phyloP scores from a whole-genome alignment of 192 early-diverging fungal genomes.

The Podila verticillata region DNA sequence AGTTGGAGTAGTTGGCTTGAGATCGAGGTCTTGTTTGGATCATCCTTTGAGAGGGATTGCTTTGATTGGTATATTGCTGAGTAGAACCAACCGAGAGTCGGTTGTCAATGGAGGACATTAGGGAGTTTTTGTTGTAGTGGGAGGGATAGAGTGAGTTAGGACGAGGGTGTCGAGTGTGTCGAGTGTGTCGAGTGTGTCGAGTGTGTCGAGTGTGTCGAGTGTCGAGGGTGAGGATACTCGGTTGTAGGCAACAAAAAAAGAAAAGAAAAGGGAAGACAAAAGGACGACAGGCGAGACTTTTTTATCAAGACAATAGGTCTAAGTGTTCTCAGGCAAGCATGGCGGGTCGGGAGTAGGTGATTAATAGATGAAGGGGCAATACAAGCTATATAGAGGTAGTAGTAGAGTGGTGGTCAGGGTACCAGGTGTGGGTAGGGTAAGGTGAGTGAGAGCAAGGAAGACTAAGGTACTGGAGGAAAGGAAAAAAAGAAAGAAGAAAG shows the following conservation, averaged over 20 bases:
- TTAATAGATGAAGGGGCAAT: too few species aligned
- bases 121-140: neutral
- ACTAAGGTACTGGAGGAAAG: neutral
- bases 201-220: neutral
- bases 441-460: neutral
- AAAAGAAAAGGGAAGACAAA: too few species aligned
- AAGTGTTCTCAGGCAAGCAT: too few species aligned
- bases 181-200: neutral
- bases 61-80: neutral
- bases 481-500: neutral
- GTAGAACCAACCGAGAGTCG: neutral
- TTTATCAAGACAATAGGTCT: too few species aligned
- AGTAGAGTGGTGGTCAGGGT: too few species aligned
- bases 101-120: neutral
- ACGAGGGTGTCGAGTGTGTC: neutral
- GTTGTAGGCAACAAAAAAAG: too few species aligned
- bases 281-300: too few species aligned
- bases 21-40: neutral
- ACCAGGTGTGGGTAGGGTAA: neutral
- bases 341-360: too few species aligned
- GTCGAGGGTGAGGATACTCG: too few species aligned
- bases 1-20: neutral
- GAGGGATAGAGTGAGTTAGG: neutral
- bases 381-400: too few species aligned
- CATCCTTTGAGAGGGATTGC: neutral